Percentiles rank a stretch among this genome's conserved stretches.
Evolutionary conservation across 495 filamentous ascomycete genomes (phyloP).

Genomic region (Letharia lupina): DNA sequence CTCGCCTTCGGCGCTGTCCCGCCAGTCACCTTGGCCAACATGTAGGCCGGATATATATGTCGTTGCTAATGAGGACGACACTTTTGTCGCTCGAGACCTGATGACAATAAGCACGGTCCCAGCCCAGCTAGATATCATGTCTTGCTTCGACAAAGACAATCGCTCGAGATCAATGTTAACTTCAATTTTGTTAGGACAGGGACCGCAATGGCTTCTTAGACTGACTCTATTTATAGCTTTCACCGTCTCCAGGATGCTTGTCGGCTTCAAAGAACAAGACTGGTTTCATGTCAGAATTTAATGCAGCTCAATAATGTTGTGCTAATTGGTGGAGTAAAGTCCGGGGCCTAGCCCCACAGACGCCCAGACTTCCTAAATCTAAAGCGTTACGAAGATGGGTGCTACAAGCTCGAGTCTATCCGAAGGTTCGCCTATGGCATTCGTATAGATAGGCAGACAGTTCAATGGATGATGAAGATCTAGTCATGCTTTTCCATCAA

Average conservation of each 20-base stretch:
- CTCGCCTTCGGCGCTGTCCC: neutral
- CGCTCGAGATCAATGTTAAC: neutral
- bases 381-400: neutral
- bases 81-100: neutral
- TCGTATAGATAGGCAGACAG: neutral
- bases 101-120: neutral
- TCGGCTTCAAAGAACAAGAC: neutral
- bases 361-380: neutral
- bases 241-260: neutral
- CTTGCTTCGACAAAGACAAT: neutral
- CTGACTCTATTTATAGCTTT: neutral
- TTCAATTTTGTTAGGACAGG: neutral
- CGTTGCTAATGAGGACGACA: neutral
- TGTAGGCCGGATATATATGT: neutral
- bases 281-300: neutral
- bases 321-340: neutral
- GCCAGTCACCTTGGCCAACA: neutral
- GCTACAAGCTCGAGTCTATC: neutral
- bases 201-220: neutral
- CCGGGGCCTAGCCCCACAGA: too few species aligned
- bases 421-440: neutral
- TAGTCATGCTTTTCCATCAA: neutral
- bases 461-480: neutral
- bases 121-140: neutral
- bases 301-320: neutral